These are phyloP conservation scores for Eucalyptus microcorys DNA, from an alignment of 345 rosid genomes.

Conservation along the genomic window DNA sequence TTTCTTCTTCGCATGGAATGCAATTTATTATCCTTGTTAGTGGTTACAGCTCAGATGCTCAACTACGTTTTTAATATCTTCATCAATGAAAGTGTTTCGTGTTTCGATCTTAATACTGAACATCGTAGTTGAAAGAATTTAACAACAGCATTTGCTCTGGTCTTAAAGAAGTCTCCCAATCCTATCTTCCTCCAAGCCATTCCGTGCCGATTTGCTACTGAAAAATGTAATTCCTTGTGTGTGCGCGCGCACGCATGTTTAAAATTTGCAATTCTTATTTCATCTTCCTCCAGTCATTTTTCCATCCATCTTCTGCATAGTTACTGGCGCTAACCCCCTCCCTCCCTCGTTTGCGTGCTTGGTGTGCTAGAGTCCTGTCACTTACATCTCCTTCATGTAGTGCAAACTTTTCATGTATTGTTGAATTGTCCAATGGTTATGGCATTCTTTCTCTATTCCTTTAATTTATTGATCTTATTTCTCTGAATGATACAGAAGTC, in stretches of 20 bases:
- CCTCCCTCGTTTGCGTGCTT: too few species aligned
- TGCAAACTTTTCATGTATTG: too few species aligned
- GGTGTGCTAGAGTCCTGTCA: too few species aligned
- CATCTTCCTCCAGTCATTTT: not conserved
- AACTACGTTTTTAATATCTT: not conserved
- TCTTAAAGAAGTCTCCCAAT: not conserved
- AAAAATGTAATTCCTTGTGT: not conserved
- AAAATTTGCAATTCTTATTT: not conserved
- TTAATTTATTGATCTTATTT: not conserved
- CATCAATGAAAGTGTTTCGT: not conserved
- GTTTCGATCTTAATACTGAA: not conserved
- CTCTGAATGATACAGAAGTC: not conserved
- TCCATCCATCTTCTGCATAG: not conserved
- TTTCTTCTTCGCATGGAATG: too few species aligned
- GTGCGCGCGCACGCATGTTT: not conserved
- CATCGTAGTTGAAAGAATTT: not conserved
- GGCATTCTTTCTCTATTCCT: not conserved
- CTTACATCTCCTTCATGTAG: too few species aligned
- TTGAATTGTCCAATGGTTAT: not conserved
- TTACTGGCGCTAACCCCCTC: not conserved
- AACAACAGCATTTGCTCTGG: not conserved
- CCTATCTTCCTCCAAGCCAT: not conserved
- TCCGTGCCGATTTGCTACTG: not conserved
- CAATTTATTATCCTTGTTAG: not conserved
- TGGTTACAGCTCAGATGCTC: not conserved